phyloP scores from a whole-genome alignment of 2,329 filamentous ascomycete species.

The Ceratocystis cacaofunesta region DNA sequence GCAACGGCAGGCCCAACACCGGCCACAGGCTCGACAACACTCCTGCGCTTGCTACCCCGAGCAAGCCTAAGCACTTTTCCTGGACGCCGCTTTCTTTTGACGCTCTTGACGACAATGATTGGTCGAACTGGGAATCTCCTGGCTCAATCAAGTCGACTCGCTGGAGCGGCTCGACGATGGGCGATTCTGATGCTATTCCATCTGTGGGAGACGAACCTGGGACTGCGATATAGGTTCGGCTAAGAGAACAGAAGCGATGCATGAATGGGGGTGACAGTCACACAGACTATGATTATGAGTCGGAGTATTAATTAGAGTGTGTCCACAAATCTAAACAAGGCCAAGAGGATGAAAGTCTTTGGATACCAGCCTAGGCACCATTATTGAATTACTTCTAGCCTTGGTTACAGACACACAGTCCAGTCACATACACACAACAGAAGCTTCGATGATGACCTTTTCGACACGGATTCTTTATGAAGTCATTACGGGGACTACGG shows the following conservation, averaged over 20 bases:
- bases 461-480: constrained; percentile 4
- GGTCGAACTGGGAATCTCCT: constrained; percentile 49
- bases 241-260: not conserved
- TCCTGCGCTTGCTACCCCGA: constrained; percentile 24
- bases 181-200: constrained; percentile 29
- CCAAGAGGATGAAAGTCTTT: not conserved
- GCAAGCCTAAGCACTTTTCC: constrained; percentile 40
- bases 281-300: not conserved
- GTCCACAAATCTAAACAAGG: not conserved
- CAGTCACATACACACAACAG: not conserved
- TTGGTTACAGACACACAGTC: not conserved
- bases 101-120: constrained; percentile 45
- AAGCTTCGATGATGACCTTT: not conserved
- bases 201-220: constrained; percentile 34
- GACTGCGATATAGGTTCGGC: constrained; percentile 33
- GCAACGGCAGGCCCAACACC: not conserved
- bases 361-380: not conserved
- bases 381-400: not conserved
- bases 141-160: constrained; percentile 41
- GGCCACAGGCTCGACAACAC: not conserved
- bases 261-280: not conserved
- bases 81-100: constrained; percentile 45
- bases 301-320: not conserved
- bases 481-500: constrained; percentile 2
- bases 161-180: constrained; percentile 49